Percentiles rank a stretch among this genome's conserved stretches.
Evolutionary conservation across 2,329 filamentous ascomycete genomes (phyloP).

Genomic region (Talaromyces sp.): DNA sequence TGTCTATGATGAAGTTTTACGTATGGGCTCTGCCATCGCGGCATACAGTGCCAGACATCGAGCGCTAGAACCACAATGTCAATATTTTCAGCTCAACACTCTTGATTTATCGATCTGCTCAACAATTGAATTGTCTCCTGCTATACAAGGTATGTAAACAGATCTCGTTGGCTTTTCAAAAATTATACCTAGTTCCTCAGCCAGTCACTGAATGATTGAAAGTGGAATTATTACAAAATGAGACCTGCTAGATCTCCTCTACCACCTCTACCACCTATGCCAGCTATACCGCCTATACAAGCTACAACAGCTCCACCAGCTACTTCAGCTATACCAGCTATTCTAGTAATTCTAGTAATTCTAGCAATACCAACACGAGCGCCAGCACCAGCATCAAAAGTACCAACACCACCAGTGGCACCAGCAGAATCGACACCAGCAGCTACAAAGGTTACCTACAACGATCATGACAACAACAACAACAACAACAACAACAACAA

Average conservation of each 20-base stretch:
- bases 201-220: not conserved
- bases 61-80: not conserved
- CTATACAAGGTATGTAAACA: not conserved
- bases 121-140: not conserved
- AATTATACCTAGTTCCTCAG: not conserved
- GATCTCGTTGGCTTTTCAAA: not conserved
- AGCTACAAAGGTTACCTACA: not conserved
- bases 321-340: no score
- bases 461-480: not conserved
- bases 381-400: not conserved
- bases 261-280: no score
- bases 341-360: no score
- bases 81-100: no score
- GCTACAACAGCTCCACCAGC: no score
- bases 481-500: not conserved
- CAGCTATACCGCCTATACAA: no score
- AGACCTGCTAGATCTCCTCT: no score
- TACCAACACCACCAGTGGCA: no score
- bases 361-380: no score
- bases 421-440: not conserved
- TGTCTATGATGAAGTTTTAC: not conserved
- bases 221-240: no score
- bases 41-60: not conserved
- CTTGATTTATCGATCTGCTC: no score
- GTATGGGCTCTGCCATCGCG: not conserved